A percentile compares a stretch with the other conserved stretches of the same genome.
phyloP scores from a whole-genome alignment of 805 yeast genomes.

The Cyberlindnera mrakii region DNA sequence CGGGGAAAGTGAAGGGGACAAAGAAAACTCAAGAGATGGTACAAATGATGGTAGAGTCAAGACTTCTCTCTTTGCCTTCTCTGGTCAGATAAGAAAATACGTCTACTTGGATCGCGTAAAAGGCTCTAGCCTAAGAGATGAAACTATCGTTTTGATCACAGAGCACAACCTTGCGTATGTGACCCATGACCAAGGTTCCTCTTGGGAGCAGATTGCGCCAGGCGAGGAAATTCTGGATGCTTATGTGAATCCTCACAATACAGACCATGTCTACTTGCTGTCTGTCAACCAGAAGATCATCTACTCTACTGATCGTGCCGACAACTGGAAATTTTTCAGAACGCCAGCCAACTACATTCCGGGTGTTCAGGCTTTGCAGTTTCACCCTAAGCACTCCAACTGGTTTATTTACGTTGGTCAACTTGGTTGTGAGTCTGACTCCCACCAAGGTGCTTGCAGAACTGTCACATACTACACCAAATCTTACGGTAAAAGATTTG shows the following conservation, averaged over 20 bases:
- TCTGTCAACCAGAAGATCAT: slow-evolving; percentile 30
- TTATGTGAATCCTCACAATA: slow-evolving; percentile 53
- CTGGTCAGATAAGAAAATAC: slow-evolving; percentile 49
- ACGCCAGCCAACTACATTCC: slow-evolving; percentile 45
- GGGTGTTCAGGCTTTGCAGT: slow-evolving; percentile 48
- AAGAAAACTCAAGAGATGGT: slow-evolving; percentile 29
- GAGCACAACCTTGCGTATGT: slow-evolving; percentile 45
- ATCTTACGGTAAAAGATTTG: slow-evolving; percentile 64
- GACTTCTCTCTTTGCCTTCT: slow-evolving; percentile 37
- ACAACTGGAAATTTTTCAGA: slow-evolving; percentile 36
- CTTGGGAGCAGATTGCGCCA: slow-evolving; percentile 25
- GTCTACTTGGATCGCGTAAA: slow-evolving; percentile 45
- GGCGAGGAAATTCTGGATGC: slow-evolving; percentile 44
- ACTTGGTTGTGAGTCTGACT: slow-evolving; percentile 38
- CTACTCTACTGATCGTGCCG: slow-evolving; percentile 68
- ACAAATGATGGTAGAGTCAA: slow-evolving; percentile 28
- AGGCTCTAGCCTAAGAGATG: slow-evolving; percentile 42
- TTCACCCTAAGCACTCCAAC: slow-evolving; percentile 50
- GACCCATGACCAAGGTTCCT: slow-evolving; percentile 50
- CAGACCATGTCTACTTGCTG: slow-evolving; percentile 37
- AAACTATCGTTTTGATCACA: slow-evolving; percentile 60
- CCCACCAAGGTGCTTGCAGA: slow-evolving; percentile 38
- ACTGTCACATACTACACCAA: slow-evolving; percentile 54
- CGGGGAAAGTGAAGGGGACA: slow-evolving; percentile 30
- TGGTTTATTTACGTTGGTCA: slow-evolving; percentile 69